phyloP scores from a whole-genome alignment of 1,284 basidiomycete genomes.

The Naganishia sp. region DNA sequence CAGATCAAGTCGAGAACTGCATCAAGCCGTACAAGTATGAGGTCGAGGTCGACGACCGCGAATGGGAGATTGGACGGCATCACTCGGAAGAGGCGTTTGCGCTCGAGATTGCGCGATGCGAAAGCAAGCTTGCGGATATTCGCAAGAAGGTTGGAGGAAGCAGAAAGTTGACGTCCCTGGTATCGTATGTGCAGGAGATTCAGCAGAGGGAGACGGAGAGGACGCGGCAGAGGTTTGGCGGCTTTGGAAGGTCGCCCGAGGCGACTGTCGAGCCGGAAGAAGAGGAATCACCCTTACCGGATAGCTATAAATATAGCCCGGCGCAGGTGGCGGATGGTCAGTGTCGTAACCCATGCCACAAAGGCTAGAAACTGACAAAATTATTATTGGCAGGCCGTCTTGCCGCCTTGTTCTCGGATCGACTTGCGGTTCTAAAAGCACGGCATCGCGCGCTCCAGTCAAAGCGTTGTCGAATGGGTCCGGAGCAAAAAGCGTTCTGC shows the following conservation, averaged over 20 bases:
- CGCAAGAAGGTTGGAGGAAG: conserved; percentile 80
- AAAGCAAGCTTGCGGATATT: conserved; percentile 81
- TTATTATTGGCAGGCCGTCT: conserved; percentile 69
- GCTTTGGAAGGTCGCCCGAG: conserved; percentile 47
- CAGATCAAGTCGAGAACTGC: conserved; percentile 99
- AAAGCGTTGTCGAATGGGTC: conserved; percentile 81
- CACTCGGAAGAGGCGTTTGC: conserved; percentile 76
- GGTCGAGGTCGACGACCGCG: conserved; percentile 72
- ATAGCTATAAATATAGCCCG: conserved; percentile 85
- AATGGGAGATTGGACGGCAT: conserved; percentile 85
- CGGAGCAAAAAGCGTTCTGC: conserved; percentile 83
- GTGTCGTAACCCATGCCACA: conserved; percentile 39
- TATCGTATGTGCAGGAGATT: conserved; percentile 77
- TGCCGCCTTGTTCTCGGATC: conserved; percentile 81
- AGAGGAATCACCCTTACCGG: conserved; percentile 58
- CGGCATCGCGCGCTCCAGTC: conserved; percentile 81
- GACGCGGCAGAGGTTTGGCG: conserved; percentile 53
- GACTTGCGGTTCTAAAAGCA: conserved; percentile 78
- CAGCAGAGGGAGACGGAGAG: conserved; percentile 79
- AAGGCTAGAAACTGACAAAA: background rate
- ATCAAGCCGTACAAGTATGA: conserved; percentile 99
- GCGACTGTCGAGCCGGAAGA: conserved; percentile 49
- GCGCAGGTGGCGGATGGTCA: conserved; percentile 85
- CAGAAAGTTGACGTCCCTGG: conserved; percentile 72
- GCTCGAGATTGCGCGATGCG: conserved; percentile 80